phyloP scores from a whole-genome alignment of 768 basidiomycete species.

The Calocera viscosa region DNA sequence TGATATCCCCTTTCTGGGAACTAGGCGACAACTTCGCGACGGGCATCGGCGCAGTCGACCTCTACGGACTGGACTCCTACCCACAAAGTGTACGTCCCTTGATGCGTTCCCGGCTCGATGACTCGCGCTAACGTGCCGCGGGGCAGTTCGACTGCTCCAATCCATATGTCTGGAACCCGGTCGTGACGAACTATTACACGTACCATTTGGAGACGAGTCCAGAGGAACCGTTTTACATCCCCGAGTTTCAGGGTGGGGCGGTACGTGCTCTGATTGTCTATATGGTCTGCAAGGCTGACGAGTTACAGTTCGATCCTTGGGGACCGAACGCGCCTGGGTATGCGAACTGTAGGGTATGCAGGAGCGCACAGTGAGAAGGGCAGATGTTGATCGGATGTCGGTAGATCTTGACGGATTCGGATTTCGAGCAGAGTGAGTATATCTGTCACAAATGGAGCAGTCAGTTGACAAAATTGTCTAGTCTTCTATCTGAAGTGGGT shows the following conservation, averaged over 20 bases:
- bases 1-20: background rate
- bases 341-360: slow-evolving; percentile 9
- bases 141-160: slow-evolving; percentile 68
- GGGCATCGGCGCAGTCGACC: slow-evolving; percentile 66
- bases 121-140: slow-evolving; percentile 56
- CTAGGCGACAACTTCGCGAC: slow-evolving; percentile 45
- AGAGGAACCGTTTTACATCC: slow-evolving; percentile 57
- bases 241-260: slow-evolving; percentile 38
- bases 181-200: slow-evolving; percentile 48
- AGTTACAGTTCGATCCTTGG: slow-evolving; percentile 71
- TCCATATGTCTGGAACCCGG: slow-evolving; percentile 50
- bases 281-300: background rate
- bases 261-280: background rate
- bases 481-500: slow-evolving; percentile 45
- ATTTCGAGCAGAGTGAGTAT: slow-evolving; percentile 4
- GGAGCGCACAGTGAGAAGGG: slow-evolving; percentile 32
- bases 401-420: slow-evolving; percentile 2
- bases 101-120: slow-evolving; percentile 23
- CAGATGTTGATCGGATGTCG: slow-evolving; percentile 17
- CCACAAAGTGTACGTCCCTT: slow-evolving; percentile 3
- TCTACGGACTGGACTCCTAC: slow-evolving; percentile 39
- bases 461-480: slow-evolving; percentile 28
- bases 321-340: slow-evolving; percentile 53
- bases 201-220: slow-evolving; percentile 40
- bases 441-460: background rate